phyloP scores from a whole-genome alignment of 2,329 filamentous ascomycete genomes.

The Fusarium abutilonis region DNA sequence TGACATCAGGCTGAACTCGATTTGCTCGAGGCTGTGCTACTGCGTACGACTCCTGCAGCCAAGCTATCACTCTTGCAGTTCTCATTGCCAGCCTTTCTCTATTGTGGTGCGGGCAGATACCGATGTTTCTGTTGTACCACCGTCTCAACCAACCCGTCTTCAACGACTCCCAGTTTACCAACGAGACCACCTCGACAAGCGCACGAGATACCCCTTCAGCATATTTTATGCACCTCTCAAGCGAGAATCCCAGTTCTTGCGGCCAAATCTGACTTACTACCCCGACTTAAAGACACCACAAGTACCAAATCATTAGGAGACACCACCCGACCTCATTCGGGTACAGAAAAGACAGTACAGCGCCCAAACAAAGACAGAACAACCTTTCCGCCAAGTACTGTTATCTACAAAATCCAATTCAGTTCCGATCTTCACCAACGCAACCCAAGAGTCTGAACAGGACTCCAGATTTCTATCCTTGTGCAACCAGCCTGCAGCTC shows the following conservation, averaged over 20 bases:
- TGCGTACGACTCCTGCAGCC: slow-evolving; percentile 20
- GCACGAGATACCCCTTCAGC: slow-evolving; percentile 37
- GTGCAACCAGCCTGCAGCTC: slow-evolving; percentile 38
- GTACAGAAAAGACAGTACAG: slow-evolving; percentile 21
- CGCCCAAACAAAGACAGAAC: slow-evolving; percentile 31
- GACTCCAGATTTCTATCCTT: slow-evolving; percentile 30
- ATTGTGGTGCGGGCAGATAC: slow-evolving; percentile 24
- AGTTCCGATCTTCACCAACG: slow-evolving; percentile 36
- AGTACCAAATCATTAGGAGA: slow-evolving; percentile 21
- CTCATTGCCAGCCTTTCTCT: slow-evolving; percentile 19
- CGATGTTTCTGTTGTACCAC: slow-evolving; percentile 37
- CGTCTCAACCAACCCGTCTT: slow-evolving; percentile 34
- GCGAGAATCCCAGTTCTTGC: slow-evolving; percentile 31
- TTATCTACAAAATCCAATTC: slow-evolving; percentile 23
- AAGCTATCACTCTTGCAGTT: slow-evolving; percentile 15
- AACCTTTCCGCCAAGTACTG: slow-evolving; percentile 18
- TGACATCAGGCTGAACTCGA: slow-evolving; percentile 26
- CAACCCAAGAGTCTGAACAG: slow-evolving; percentile 38
- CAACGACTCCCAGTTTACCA: slow-evolving; percentile 28
- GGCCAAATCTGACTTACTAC: slow-evolving; percentile 36
- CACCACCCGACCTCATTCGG: slow-evolving; percentile 23
- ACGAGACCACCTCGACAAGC: slow-evolving; percentile 34
- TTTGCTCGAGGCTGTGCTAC: slow-evolving; percentile 20
- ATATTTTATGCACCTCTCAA: slow-evolving; percentile 39
- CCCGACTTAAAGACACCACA: slow-evolving; percentile 35